Conservation (phyloP, 768 basidiomycete species). For the Lactarius evosmus region DNA sequence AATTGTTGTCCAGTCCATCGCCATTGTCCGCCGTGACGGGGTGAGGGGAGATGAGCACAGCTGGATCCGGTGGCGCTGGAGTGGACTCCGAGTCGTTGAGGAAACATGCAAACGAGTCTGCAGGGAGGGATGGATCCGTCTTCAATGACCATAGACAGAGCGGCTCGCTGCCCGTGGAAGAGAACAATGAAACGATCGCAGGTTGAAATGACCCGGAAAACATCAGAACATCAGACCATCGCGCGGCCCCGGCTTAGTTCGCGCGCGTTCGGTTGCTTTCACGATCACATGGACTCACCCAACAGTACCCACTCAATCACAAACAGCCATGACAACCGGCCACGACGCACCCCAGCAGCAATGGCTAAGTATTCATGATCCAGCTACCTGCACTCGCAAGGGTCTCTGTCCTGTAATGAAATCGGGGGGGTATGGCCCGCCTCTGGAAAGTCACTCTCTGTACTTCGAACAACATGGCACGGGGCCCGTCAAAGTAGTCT, state of each 20-base stretch:
- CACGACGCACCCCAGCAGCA: slow-evolving; percentile 19
- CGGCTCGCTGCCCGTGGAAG: slow-evolving; percentile 64
- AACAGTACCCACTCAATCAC: neutral
- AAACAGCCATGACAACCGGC: neutral
- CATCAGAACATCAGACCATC: slow-evolving; percentile 37
- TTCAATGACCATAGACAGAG: slow-evolving; percentile 51
- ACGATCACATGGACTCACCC: neutral
- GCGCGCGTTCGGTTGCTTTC: too few relatives aligned
- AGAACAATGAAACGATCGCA: slow-evolving; percentile 65
- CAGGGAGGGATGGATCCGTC: slow-evolving; percentile 48
- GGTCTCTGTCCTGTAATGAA: slow-evolving; percentile 74
- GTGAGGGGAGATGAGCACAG: slow-evolving; percentile 45
- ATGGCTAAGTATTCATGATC: slow-evolving; percentile 51
- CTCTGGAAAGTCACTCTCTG: slow-evolving; percentile 64
- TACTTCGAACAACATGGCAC: slow-evolving; percentile 78
- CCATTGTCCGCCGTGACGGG: slow-evolving; percentile 29
- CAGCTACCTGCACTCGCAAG: slow-evolving; percentile 58
- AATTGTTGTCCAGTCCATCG: slow-evolving; percentile 29
- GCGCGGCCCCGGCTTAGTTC: too few relatives aligned
- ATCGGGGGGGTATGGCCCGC: slow-evolving; percentile 42
- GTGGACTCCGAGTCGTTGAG: slow-evolving; percentile 55
- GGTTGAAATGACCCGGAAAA: slow-evolving; percentile 60
- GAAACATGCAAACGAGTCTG: slow-evolving; percentile 64
- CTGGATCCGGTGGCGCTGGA: slow-evolving; percentile 47
- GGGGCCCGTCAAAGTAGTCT: slow-evolving; percentile 61